A percentile compares a stretch with the other conserved stretches of the same genome.
These are phyloP conservation scores for Nemophila menziesii DNA, from an alignment of 257 asterid genomes.

Conservation along the genomic window DNA sequence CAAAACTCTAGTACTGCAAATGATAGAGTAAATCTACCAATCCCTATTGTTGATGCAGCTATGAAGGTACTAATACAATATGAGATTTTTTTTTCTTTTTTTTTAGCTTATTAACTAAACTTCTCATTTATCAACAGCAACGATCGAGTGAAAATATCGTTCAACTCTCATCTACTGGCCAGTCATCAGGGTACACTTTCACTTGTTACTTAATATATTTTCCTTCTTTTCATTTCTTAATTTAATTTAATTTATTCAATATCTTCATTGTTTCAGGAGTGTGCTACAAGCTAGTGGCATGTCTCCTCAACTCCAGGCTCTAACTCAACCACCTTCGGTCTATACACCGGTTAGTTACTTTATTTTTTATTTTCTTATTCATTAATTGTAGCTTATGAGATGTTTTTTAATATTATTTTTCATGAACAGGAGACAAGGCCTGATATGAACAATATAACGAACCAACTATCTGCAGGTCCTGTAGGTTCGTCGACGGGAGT, in stretches of 20 bases:
- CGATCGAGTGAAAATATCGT: conserved; percentile 70
- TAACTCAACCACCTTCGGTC: conserved; percentile 87
- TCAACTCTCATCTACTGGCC: conserved; percentile 64
- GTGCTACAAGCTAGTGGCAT: conserved; percentile 73
- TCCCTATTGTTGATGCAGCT: conserved; percentile 77
- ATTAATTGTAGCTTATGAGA: conserved; percentile 2
- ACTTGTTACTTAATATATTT: neutral
- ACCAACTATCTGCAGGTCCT: conserved; percentile 62
- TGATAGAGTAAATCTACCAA: conserved; percentile 67
- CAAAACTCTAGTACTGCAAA: conserved; percentile 82
- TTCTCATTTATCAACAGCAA: conserved; percentile 54
- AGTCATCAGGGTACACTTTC: conserved; percentile 67
- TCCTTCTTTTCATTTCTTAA: neutral
- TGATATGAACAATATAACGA: conserved; percentile 76
- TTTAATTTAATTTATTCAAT: too few species aligned
- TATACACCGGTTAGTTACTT: conserved; percentile 61
- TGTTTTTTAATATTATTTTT: conserved; percentile 1
- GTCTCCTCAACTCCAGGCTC: conserved; percentile 86
- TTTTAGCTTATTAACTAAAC: conserved; percentile 16
- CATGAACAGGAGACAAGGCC: conserved; percentile 67
- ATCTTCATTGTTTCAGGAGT: conserved; percentile 53
- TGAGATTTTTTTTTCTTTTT: neutral
- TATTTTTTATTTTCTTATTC: neutral
- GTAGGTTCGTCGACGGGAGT: conserved; percentile 92
- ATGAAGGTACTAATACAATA: conserved; percentile 46